phyloP scores from a whole-genome alignment of 352 stramenopile genomes.

The Phytopythium mirpurense region DNA sequence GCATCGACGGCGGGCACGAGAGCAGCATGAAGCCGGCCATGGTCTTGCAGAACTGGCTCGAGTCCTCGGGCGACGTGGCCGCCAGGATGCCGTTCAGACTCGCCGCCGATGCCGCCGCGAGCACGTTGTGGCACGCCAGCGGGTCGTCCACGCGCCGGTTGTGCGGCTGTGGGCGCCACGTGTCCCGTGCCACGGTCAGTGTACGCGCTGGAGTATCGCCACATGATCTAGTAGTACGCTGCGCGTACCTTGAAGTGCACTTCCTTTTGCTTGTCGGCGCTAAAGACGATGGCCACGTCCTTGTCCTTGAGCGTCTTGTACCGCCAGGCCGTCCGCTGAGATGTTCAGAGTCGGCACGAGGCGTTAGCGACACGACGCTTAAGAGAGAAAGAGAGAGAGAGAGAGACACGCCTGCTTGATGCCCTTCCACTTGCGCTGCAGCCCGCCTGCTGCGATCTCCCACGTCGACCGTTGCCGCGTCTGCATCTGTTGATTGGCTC shows the following conservation, averaged over 20 bases:
- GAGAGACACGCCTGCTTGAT: constrained; percentile 71
- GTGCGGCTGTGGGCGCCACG: constrained; percentile 25
- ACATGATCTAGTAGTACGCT: no score
- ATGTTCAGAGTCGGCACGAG: not conserved
- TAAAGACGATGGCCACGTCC: constrained; percentile 70
- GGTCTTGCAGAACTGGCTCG: constrained; percentile 69
- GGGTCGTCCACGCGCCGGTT: constrained; percentile 53
- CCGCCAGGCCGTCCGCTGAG: constrained; percentile 64
- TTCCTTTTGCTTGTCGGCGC: constrained; percentile 62
- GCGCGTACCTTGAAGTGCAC: constrained; percentile 42
- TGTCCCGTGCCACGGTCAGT: no score
- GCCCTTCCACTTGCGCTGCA: constrained; percentile 79
- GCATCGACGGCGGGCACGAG: constrained; percentile 49
- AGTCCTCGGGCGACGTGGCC: constrained; percentile 68
- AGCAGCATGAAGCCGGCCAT: constrained; percentile 87
- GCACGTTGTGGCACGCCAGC: constrained; percentile 72
- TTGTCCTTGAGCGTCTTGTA: constrained; percentile 78
- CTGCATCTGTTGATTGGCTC: no score
- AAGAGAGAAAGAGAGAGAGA: no score
- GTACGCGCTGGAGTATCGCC: no score
- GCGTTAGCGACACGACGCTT: not conserved
- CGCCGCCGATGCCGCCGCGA: constrained; percentile 40
- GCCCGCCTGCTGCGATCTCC: constrained; percentile 60
- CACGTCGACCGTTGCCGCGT: constrained; percentile 54
- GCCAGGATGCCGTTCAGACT: constrained; percentile 78